These are phyloP conservation scores for Penicillium sp. DNA, from an alignment of 2,329 filamentous ascomycete genomes.

Conservation along the genomic window DNA sequence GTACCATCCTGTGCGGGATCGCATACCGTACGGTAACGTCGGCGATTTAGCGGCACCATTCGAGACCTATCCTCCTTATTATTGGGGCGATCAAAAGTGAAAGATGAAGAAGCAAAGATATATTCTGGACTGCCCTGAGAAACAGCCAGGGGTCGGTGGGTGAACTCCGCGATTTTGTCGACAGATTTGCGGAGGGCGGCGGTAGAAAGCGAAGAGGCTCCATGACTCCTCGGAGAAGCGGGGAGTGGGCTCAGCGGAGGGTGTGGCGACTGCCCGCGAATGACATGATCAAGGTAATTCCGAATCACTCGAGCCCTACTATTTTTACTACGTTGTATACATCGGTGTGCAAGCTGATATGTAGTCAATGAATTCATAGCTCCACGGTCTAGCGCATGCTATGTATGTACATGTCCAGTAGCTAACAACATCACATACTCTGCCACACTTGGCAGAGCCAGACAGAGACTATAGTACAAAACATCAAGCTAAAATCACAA, in stretches of 20 bases:
- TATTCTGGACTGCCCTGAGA: background rate
- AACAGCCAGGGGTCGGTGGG: background rate
- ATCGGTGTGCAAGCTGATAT: background rate
- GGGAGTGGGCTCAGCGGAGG: slow-evolving; percentile 8
- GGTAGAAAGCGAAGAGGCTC: slow-evolving; percentile 2
- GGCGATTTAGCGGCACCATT: slow-evolving; percentile 34
- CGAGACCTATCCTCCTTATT: slow-evolving; percentile 15
- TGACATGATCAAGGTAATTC: background rate
- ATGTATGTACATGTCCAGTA: slow-evolving; percentile 34
- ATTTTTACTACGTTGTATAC: background rate
- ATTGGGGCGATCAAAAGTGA: slow-evolving; percentile 9
- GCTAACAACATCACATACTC: slow-evolving; percentile 23
- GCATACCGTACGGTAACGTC: slow-evolving; percentile 41
- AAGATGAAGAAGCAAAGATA: slow-evolving; percentile 19
- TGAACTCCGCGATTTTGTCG: slow-evolving; percentile 9
- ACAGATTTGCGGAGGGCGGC: slow-evolving; percentile 14
- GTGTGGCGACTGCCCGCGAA: slow-evolving; percentile 2
- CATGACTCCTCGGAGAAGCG: slow-evolving; percentile 5
- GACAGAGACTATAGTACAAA: slow-evolving; percentile 22
- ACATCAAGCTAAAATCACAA: slow-evolving; percentile 20
- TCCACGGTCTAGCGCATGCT: slow-evolving; percentile 29
- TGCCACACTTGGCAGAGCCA: slow-evolving; percentile 6
- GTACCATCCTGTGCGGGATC: slow-evolving; percentile 51
- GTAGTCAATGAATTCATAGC: slow-evolving; percentile 28
- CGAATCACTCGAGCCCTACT: background rate